Evolutionary conservation across 2,329 filamentous ascomycete genomes (phyloP).

Genomic region (Eurotiales sp.): DNA sequence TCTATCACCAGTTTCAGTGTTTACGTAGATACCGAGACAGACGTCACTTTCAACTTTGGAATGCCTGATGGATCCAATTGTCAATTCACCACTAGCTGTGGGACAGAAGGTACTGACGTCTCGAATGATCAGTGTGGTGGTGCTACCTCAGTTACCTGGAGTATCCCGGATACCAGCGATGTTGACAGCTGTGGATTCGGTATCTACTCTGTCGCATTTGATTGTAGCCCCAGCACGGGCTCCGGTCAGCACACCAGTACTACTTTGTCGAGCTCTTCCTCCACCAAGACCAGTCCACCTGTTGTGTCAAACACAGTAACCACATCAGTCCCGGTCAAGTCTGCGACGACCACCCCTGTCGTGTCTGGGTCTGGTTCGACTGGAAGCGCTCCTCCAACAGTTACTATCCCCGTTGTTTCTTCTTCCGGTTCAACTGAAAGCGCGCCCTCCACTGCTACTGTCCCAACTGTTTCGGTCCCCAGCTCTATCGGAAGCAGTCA

Average conservation of each 20-base stretch:
- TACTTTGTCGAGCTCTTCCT: not conserved
- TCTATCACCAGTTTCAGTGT: conserved; percentile 73
- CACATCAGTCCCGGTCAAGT: not conserved
- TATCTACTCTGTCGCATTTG: conserved; percentile 70
- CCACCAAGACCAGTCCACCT: not conserved
- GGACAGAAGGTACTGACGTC: conserved; percentile 63
- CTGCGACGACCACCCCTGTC: conserved; percentile 18
- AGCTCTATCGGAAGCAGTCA: conserved; percentile 13
- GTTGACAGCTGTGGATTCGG: conserved; percentile 65
- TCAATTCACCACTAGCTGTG: conserved; percentile 72
- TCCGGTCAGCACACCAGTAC: not conserved
- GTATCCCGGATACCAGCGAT: conserved; percentile 54
- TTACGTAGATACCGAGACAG: conserved; percentile 68
- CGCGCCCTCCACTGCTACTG: not conserved
- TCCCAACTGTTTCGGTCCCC: conserved; percentile 13
- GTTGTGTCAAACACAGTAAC: not conserved
- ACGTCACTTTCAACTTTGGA: conserved; percentile 79
- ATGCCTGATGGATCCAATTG: conserved; percentile 81
- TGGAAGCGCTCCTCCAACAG: conserved; percentile 5
- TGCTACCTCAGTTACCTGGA: conserved; percentile 74
- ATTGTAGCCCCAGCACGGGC: conserved; percentile 53
- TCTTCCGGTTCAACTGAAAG: conserved; percentile 6
- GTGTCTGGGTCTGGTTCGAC: conserved; percentile 11
- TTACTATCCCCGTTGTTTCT: no score
- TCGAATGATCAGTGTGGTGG: conserved; percentile 90